Evolutionary conservation across 495 filamentous ascomycete species (phyloP), one percentile per base, ranked within the genome.

Genomic region (Choiromyces venosus): DNA sequence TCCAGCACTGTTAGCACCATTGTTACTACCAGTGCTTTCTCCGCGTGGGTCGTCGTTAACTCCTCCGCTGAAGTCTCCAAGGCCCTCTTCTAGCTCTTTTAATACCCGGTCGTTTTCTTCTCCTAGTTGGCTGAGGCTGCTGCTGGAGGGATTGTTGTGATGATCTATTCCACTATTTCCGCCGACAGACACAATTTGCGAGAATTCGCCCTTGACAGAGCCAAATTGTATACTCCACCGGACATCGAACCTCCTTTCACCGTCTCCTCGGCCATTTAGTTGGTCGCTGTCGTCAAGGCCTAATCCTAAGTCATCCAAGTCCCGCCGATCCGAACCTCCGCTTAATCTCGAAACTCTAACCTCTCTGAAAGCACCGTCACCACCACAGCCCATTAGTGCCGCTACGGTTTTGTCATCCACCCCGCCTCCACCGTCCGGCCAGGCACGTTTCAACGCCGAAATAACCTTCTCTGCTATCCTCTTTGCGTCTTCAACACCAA

Each of bases 141-240:
- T 76, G 25, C 12, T 4, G 4, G 52, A 29, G 25, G 52, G 52
- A 42, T 72, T 67, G 38, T 75, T 77, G 44, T 74, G 25, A 52
- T 68, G 74, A 10, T 76, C 76, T 33, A 70, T 61, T 25, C 66
- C 68, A 3, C 68, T 18, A n/a, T 52, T 25, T 37, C 68, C 71
- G 4, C 70, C 46, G 6, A 81, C 68, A 38, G 66, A 38, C 46
- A 81, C 76, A 65, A 74, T 56, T 46, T 81, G 79, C 64, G 73
- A 76, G 68, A 81, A 81, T 68, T 79, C 79, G 3, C 56, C 79
- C 70, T 81, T 81, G 19, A 81, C 19, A 38, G 71, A 61, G 10
- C 79, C 79, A 35, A 81, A 73, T 29, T 69, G 72, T 37, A 77
- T 71, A 37, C 71, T 72, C 79, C 79, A 81, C n/a, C 67, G 67